These are phyloP conservation scores for Amanita rubescens DNA, from an alignment of 768 basidiomycete species.

Conservation along the genomic window DNA sequence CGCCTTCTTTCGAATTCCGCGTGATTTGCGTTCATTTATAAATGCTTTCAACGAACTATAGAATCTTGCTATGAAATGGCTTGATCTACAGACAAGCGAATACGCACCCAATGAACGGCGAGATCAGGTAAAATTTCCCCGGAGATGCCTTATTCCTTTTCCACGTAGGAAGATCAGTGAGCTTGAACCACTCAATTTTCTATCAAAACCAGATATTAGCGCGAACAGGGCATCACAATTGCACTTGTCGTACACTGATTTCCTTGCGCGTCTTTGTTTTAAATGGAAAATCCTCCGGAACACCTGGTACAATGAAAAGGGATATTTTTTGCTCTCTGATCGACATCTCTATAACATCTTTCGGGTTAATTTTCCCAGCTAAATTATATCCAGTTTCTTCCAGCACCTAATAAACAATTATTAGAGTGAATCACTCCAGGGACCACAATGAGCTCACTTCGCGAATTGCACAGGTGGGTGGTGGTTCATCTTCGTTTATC, in stretches of 20 bases:
- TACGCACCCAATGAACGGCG: slow-evolving; percentile 83
- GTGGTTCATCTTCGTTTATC: slow-evolving; percentile 90
- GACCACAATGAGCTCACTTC: slow-evolving; percentile 52
- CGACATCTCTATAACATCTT: slow-evolving; percentile 74
- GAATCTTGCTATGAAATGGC: slow-evolving; percentile 8
- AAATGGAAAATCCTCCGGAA: slow-evolving; percentile 85
- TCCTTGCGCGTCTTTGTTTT: slow-evolving; percentile 95
- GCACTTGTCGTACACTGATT: slow-evolving; percentile 68
- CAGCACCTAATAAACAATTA: slow-evolving; percentile 53
- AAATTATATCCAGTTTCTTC: slow-evolving; percentile 97
- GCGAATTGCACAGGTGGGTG: slow-evolving; percentile 78
- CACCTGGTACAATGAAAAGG: slow-evolving; percentile 81
- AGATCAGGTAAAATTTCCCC: slow-evolving; percentile 90
- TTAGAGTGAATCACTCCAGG: slow-evolving; percentile 7
- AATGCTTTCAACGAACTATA: slow-evolving; percentile 57
- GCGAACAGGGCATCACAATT: not conserved
- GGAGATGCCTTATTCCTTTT: slow-evolving; percentile 60
- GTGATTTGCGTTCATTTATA: slow-evolving; percentile 57
- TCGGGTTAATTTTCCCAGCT: slow-evolving; percentile 52
- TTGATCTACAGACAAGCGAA: not conserved
- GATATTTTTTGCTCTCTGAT: slow-evolving; percentile 90
- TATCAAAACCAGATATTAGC: slow-evolving; percentile 22
- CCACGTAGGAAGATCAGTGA: slow-evolving; percentile 91
- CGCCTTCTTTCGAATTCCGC: slow-evolving; percentile 33
- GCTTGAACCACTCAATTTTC: slow-evolving; percentile 96